Evolutionary conservation across 2,329 filamentous ascomycete species (phyloP), one percentile per base, ranked within the genome.

Genomic region (Penicillium expansum): DNA sequence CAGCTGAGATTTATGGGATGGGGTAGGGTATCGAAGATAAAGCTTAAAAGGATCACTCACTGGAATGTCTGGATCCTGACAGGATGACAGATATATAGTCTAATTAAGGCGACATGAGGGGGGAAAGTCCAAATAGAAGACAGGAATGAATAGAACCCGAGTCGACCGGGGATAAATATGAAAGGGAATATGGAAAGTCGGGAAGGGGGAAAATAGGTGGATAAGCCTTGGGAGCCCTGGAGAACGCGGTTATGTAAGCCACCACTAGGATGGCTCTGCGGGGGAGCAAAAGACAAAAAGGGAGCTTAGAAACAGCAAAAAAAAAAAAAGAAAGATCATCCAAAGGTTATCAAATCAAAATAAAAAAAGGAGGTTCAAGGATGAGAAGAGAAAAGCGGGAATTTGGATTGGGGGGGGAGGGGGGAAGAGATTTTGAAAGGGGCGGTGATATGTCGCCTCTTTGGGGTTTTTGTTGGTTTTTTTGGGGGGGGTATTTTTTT

Each of bases 91-190:
- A 50, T 38, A 54, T 62, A 58, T 58, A 57, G 22, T 55, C 30
- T 43, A 64, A 61, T 61, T 71, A 69, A 51, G 62, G 65, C 68
- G 67, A 71, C 70, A 71, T 71, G 62, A 62, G 56, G 67, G 24
- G 58, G 16, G 4, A 24, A 33, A 33, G 37, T 37, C 42, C 24
- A 29, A 43, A 43, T 4, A 43, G 18, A 35, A 56, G 37, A 39
- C 41, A 38, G 30, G 29, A 48, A 48, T 14, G 39, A 24, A 51
- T 42, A 56, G 33, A 42, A 49, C 62, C 60, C 58, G 55, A 57
- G 41, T 57, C 45, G 55, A 54, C 58, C 56, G 58, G 56, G 55
- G 45, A 48, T 53, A 38, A 44, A 48, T 55, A 49, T 54, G 52
- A 52, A 47, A 55, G 52, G 56, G 52, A 56, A 50, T 48, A 47